A percentile compares a stretch with the other conserved stretches of the same genome.
Conservation (phyloP, 1,139 yeast species). For the Pichia sp. region DNA sequence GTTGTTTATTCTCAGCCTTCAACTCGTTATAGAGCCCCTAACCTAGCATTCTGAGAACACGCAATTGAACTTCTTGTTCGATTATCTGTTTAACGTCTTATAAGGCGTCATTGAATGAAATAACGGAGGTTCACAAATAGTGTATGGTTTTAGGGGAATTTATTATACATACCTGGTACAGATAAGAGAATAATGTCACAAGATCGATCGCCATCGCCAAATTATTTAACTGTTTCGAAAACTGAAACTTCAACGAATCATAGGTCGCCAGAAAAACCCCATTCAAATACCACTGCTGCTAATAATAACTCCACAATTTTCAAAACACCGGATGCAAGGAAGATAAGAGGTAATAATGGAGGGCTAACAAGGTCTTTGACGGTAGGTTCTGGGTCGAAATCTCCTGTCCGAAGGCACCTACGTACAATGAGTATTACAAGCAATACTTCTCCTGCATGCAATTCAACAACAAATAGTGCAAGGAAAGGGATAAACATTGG, state of each 20-base stretch:
- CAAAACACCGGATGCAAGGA: conserved; percentile 13
- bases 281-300: not conserved
- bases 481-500: conserved; percentile 31
- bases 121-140: too few relatives aligned
- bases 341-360: conserved; percentile 3
- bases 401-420: conserved; percentile 21
- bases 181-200: not conserved
- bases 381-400: conserved; percentile 14
- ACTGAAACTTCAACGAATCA: not conserved
- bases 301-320: not conserved
- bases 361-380: conserved; percentile 20
- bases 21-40: not conserved
- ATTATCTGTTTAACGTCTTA: too few relatives aligned
- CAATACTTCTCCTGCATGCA: conserved; percentile 8
- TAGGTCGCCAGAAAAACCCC: not conserved
- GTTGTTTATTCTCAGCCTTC: not conserved
- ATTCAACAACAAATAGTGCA: conserved; percentile 13
- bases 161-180: not conserved
- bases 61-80: too few relatives aligned
- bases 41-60: not conserved
- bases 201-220: not conserved
- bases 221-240: not conserved
- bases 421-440: conserved; percentile 23
- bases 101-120: too few relatives aligned
- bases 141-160: too few relatives aligned